Evolutionary conservation across 2,329 filamentous ascomycete genomes (phyloP).

Genomic region (Colletotrichum spaethianum): DNA sequence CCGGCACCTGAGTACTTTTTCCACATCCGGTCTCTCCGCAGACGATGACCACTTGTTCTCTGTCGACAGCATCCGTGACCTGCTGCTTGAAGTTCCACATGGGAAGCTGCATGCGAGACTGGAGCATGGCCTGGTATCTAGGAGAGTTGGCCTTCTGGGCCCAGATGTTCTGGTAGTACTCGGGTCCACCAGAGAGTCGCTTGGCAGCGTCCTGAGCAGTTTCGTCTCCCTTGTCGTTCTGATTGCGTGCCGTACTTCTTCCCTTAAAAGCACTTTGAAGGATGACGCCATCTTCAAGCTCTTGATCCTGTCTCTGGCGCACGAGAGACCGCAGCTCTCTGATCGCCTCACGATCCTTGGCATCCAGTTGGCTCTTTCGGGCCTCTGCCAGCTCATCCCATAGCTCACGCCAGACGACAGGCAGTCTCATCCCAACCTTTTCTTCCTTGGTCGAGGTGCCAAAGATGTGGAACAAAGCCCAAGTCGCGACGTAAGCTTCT

Average conservation of each 20-base stretch:
- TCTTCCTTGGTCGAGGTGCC: conserved; percentile 85
- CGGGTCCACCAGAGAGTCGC: conserved; percentile 56
- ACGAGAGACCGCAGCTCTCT: conserved; percentile 79
- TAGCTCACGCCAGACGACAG: conserved; percentile 85
- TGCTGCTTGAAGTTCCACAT: conserved; percentile 89
- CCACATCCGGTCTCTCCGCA: conserved; percentile 98
- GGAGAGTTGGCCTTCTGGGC: conserved; percentile 67
- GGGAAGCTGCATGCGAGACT: conserved; percentile 83
- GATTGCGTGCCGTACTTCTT: conserved; percentile 63
- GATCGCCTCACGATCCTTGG: conserved; percentile 77
- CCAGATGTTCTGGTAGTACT: conserved; percentile 73
- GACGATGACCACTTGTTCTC: conserved; percentile 89
- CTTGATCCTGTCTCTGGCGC: conserved; percentile 77
- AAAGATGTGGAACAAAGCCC: conserved; percentile 86
- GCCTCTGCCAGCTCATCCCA: conserved; percentile 83
- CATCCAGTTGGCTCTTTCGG: conserved; percentile 79
- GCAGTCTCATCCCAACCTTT: conserved; percentile 84
- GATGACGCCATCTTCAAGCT: conserved; percentile 81
- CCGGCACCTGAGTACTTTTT: conserved; percentile 97
- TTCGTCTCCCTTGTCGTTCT: conserved; percentile 65
- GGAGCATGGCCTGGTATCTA: conserved; percentile 84
- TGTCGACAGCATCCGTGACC: conserved; percentile 82
- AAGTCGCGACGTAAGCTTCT: conserved; percentile 87
- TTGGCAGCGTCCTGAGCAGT: conserved; percentile 60
- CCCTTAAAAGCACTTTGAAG: conserved; percentile 82